phyloP scores from a whole-genome alignment of 2,329 filamentous ascomycete species.

The Xenosphaeropsis pyriputrescens region DNA sequence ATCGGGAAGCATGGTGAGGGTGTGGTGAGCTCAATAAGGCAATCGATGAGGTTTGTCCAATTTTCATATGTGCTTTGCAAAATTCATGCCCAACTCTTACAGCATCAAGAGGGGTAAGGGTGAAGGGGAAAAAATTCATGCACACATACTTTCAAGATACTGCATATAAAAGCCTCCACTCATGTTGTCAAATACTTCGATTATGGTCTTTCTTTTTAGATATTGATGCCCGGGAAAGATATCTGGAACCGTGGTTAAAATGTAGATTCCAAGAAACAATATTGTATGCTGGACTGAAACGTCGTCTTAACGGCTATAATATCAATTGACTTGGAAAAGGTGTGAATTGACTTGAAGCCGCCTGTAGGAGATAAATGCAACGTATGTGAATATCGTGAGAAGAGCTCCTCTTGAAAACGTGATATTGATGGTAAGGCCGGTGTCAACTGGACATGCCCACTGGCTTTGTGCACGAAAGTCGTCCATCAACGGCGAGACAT shows the following conservation, averaged over 20 bases:
- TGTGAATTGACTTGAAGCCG: background rate
- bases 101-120: too few relatives aligned
- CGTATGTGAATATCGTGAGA: background rate
- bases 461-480: slow-evolving; percentile 14
- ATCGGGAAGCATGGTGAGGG: too few relatives aligned
- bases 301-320: background rate
- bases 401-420: background rate
- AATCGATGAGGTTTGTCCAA: too few relatives aligned
- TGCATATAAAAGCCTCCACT: slow-evolving; percentile 21
- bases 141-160: slow-evolving; percentile 55
- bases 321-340: background rate
- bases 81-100: too few relatives aligned
- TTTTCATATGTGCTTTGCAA: too few relatives aligned
- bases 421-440: slow-evolving; percentile 11
- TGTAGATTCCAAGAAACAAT: background rate
- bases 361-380: background rate
- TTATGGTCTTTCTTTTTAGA: background rate
- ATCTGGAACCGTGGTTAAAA: background rate
- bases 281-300: background rate
- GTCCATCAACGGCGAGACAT: slow-evolving; percentile 15
- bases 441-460: slow-evolving; percentile 11
- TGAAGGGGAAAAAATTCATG: too few relatives aligned
- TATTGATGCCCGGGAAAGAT: background rate
- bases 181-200: background rate
- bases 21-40: too few relatives aligned